Evolutionary conservation across 805 yeast species (phyloP).

Genomic region (Isabelozyma pseudorhagii): DNA sequence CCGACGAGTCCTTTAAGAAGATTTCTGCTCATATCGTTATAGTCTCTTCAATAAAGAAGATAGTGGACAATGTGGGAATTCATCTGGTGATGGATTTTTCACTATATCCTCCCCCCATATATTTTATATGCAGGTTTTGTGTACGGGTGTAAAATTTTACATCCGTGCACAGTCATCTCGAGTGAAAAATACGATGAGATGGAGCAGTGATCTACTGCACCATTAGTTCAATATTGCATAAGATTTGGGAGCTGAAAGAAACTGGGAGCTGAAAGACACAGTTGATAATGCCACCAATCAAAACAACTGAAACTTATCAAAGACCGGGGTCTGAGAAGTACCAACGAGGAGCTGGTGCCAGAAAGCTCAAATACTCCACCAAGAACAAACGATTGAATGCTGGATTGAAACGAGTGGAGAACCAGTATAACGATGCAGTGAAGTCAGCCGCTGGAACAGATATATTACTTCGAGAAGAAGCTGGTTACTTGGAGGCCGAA

Average conservation of each 20-base stretch:
- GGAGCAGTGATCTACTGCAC: constrained; percentile 16
- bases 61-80: too few species aligned
- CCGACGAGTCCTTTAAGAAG: background rate
- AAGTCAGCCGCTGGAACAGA: constrained; percentile 84
- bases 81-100: background rate
- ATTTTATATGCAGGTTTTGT: constrained; percentile 1
- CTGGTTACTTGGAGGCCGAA: constrained; percentile 89
- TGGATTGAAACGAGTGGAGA: constrained; percentile 64
- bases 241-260: background rate
- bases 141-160: background rate
- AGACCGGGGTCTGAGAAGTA: constrained; percentile 22
- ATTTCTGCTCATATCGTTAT: background rate
- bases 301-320: background rate
- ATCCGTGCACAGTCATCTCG: background rate
- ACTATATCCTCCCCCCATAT: background rate
- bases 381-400: constrained; percentile 64
- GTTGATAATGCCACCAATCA: background rate
- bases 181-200: constrained; percentile 28
- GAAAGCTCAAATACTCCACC: constrained; percentile 26
- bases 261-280: too few species aligned
- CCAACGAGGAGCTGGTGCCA: constrained; percentile 18
- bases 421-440: constrained; percentile 74
- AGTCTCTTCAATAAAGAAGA: too few species aligned
- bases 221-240: background rate
- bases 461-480: constrained; percentile 75